phyloP scores from a whole-genome alignment of 495 filamentous ascomycete genomes.

The Penicillium cinerascens region DNA sequence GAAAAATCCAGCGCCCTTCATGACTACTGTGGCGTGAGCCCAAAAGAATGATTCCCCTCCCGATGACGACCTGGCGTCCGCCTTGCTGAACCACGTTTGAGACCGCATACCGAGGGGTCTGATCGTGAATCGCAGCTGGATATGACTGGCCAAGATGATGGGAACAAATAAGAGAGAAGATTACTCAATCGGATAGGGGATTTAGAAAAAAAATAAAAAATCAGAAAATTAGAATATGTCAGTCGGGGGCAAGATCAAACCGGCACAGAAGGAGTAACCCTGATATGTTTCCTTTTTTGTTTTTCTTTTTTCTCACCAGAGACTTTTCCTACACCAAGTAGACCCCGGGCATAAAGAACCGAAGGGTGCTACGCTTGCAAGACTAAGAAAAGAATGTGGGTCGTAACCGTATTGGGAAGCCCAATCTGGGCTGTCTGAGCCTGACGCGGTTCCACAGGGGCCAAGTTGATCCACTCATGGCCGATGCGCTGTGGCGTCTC shows the following conservation, averaged over 20 bases:
- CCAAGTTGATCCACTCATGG: conserved; percentile 18
- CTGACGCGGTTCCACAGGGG: conserved; percentile 28
- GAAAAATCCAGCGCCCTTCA: conserved; percentile 6
- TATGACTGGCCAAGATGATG: background rate
- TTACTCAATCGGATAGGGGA: background rate
- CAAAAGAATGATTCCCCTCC: conserved; percentile 2
- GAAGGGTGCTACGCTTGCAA: background rate
- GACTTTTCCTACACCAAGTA: background rate
- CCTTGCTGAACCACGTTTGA: conserved; percentile 26
- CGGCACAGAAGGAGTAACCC: background rate
- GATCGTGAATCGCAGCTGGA: conserved; percentile 16
- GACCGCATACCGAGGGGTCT: conserved; percentile 9
- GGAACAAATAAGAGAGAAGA: background rate
- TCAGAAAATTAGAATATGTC: background rate
- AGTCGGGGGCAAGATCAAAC: background rate
- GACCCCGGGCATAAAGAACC: background rate
- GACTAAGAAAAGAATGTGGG: background rate
- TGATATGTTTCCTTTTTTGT: conserved; percentile 6
- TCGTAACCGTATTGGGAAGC: background rate
- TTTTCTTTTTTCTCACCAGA: background rate
- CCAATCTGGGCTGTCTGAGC: background rate
- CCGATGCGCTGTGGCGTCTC: conserved; percentile 14
- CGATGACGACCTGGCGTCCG: conserved; percentile 12
- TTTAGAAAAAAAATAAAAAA: conserved; percentile 1
- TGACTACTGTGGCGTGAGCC: conserved; percentile 2